Base-by-base conservation (phyloP, 164 flowering plant species). In the Houttuynia cordata region DNA sequence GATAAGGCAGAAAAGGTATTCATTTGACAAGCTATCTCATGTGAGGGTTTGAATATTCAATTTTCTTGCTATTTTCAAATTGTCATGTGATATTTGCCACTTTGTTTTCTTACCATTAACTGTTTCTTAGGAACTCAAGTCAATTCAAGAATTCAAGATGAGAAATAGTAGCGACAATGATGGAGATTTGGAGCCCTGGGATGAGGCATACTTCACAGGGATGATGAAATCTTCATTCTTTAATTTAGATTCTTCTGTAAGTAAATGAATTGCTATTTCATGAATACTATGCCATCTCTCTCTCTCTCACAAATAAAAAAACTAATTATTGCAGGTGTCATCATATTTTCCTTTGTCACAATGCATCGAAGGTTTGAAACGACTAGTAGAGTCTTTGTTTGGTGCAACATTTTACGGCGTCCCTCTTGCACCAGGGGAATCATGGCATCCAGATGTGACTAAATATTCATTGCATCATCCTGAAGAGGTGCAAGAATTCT, bases 371-470 rank as follows among this genome's bases (percentile, higher is more conserved):
- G 99, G 99, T 61, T 70, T 93, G 76, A 86, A 86, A 71, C 67
- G 81, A 62, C 68, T 93, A 64, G 92, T 80, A 25, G 76, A 86
- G 71, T 90, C 96, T 64, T 74, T 93, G 65, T 90, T 90, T 82
- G 96, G 97, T 49, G 89, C 87, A 45, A 86, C 83, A 47, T 82
- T 81, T 73, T 70, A 56, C 37, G 63, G 57, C 53, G 71, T 85
- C 55, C 92, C 94, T 49, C 68, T 88, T 65, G 86, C 85, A 64
- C 89, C 81, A 18, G 96, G 97, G 66, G 99, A 93, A 86, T 79
- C 96, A 59, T 93, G 99, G 99, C 95, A 93, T 70, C 85, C 84
- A 14, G 86, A 81, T 73, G 97, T 93, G 77, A 76, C 87, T 52
- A 93, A 93, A 70, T 64, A 90, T 84, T 77, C 84, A 56, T 84